Conservation (phyloP, 495 filamentous ascomycete genomes). For the Penicillium verhagenii region DNA sequence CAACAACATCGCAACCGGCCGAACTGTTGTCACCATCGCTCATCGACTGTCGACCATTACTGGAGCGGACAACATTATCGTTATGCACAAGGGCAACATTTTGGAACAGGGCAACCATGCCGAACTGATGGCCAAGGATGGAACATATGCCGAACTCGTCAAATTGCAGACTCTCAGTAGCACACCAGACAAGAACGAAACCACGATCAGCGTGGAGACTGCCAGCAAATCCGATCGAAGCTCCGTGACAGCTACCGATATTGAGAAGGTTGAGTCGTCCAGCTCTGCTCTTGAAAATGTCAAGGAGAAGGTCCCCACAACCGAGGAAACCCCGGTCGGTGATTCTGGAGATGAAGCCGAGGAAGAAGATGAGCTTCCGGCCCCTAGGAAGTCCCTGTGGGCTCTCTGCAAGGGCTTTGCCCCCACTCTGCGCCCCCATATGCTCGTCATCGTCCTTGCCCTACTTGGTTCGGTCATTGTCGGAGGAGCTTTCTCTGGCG, state of each 20-base stretch:
- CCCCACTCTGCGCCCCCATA: slow-evolving; percentile 36
- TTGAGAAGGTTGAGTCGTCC: slow-evolving; percentile 22
- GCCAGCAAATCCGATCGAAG: slow-evolving; percentile 26
- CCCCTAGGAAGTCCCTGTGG: slow-evolving; percentile 34
- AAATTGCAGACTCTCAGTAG: slow-evolving; percentile 41
- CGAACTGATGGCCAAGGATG: slow-evolving; percentile 35
- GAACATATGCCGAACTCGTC: slow-evolving; percentile 47
- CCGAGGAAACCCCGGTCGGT: slow-evolving; percentile 11
- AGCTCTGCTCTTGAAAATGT: slow-evolving; percentile 11
- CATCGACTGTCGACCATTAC: slow-evolving; percentile 49
- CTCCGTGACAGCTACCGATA: slow-evolving; percentile 23
- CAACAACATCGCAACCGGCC: slow-evolving; percentile 41
- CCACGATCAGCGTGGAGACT: slow-evolving; percentile 16
- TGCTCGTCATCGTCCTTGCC: slow-evolving; percentile 35
- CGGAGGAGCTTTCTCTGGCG: slow-evolving; percentile 48
- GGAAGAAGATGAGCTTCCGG: slow-evolving; percentile 30
- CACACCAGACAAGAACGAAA: slow-evolving; percentile 20
- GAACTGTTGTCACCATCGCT: slow-evolving; percentile 50
- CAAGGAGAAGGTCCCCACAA: slow-evolving; percentile 19
- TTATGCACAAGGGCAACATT: slow-evolving; percentile 55
- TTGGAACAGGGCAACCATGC: slow-evolving; percentile 56
- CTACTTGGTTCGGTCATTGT: slow-evolving; percentile 41
- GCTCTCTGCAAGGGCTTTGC: slow-evolving; percentile 30
- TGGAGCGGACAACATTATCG: slow-evolving; percentile 66
- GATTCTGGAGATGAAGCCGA: slow-evolving; percentile 12